Base-by-base conservation (phyloP, 495 filamentous ascomycete species). In the Aspergillus leporis region DNA sequence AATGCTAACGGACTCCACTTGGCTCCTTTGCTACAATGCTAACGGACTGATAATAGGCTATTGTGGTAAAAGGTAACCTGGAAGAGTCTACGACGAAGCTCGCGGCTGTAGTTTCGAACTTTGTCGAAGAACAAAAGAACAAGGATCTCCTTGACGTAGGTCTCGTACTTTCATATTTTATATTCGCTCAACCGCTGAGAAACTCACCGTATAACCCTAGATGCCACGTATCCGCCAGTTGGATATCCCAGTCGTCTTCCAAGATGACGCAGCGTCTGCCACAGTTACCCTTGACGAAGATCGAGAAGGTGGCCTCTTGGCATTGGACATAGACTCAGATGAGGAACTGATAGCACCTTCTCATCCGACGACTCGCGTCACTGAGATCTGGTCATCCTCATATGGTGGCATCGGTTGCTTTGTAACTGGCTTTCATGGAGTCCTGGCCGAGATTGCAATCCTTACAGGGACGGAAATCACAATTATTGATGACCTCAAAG, bases 81-180 rank as follows among this genome's bases (percentile, higher is more conserved):
- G 61, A 64, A 7, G 56, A 40, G 2, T 22, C n/a, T 22, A 30
- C 14, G 0, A 9, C 54, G 0, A 22, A 57, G 13, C 30, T 62
- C 30, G 61, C 60, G 0, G 34, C 22, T 0, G 0, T 66, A 8
- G 47, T 69, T 9, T 59, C 65, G 1, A 28, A 32, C 3, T 67
- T 66, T 22, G 64, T 73, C 46, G 61, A 66, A 14, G 47, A 60
- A 6, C 61, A 73, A 10, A 61, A 40, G 13, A 51, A 61, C 18
- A 67, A 69, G 31, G 65, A 73, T 46, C 51, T 71, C 4, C 45
- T 71, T 13, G 66, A 71, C 58, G 70, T 73, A 58, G 19, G 63
- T 47, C 10, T 54, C 5, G 23, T 9, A 12, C 5, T 18, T 4
- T 55, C 22, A 8, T 38, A 6, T 1, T 40, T 16, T 28, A 47